Evolutionary conservation across 495 filamentous ascomycete species (phyloP).

Genomic region (Xylaria acuta): DNA sequence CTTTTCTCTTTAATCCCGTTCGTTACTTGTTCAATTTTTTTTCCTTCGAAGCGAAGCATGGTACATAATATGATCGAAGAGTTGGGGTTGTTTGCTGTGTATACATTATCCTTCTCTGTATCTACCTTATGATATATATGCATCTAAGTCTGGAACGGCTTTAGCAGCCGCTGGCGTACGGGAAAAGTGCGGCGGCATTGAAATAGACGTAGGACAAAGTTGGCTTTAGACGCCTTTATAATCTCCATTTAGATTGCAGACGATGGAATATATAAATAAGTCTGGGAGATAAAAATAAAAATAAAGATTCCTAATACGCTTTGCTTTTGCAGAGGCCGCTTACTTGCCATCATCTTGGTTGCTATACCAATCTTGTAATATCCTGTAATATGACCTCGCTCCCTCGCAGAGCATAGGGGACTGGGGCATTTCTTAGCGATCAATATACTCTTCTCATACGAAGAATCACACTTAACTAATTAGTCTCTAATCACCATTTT

Average conservation of each 20-base stretch:
- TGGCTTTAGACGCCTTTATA: not conserved
- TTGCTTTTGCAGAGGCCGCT: not conserved
- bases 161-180: conserved; percentile 6
- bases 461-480: not conserved
- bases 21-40: not conserved
- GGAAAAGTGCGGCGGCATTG: not conserved
- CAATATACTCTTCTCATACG: not conserved
- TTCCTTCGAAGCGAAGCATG: not conserved
- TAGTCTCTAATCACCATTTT: not conserved
- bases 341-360: not conserved
- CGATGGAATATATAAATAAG: not conserved
- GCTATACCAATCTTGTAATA: not conserved
- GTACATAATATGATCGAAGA: conserved; percentile 11
- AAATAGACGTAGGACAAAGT: conserved; percentile 19
- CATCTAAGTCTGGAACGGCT: not conserved
- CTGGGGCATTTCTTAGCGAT: not conserved
- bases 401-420: not conserved
- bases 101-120: conserved; percentile 12
- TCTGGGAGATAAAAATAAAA: not conserved
- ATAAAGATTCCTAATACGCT: not conserved
- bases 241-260: not conserved
- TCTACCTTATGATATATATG: conserved; percentile 2
- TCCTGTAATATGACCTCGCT: not conserved
- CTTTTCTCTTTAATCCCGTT: conserved; percentile 2
- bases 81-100: not conserved